Percentiles rank a stretch among this genome's conserved stretches.
phyloP scores from a whole-genome alignment of 2,329 filamentous ascomycete genomes.

The Emergomyces orientalis region DNA sequence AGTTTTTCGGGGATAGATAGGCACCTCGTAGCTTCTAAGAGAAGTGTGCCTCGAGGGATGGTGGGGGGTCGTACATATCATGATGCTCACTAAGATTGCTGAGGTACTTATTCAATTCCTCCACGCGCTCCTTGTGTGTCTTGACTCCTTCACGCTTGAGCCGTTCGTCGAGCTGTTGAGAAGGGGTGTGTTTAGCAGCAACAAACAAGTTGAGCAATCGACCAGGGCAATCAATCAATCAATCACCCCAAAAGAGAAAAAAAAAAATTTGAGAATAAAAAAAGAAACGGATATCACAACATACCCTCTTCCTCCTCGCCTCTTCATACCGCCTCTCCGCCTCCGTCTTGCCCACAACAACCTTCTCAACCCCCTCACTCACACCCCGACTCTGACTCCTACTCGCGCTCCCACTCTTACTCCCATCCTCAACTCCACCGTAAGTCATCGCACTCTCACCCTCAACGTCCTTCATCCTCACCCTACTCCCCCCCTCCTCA shows the following conservation, averaged over 20 bases:
- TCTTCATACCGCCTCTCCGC: conserved; percentile 76
- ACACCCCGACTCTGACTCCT: conserved; percentile 9
- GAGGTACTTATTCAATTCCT: conserved; percentile 89
- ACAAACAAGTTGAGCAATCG: background rate
- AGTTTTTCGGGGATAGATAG: background rate
- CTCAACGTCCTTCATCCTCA: conserved; percentile 16
- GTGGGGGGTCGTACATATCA: conserved; percentile 60
- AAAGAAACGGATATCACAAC: conserved; percentile 30
- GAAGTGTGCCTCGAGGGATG: too few relatives aligned
- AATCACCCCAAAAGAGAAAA: too few relatives aligned
- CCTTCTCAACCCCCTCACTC: conserved; percentile 23
- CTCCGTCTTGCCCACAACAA: conserved; percentile 60
- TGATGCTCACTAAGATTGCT: conserved; percentile 92
- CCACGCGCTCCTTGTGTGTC: conserved; percentile 93
- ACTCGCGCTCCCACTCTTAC: conserved; percentile 4
- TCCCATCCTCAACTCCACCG: conserved; percentile 19
- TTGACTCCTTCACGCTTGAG: conserved; percentile 79
- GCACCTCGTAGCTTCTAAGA: too few relatives aligned
- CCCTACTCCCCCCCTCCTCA: conserved; percentile 22
- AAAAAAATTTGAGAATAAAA: background rate
- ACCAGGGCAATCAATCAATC: too few relatives aligned
- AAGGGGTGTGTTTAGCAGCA: conserved; percentile 12
- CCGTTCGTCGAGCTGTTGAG: conserved; percentile 63
- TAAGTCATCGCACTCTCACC: conserved; percentile 9
- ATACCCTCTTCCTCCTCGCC: conserved; percentile 65